Percentiles rank a stretch among this genome's conserved stretches.
phyloP scores from a whole-genome alignment of 495 filamentous ascomycete species.

The Neurospora sp. region DNA sequence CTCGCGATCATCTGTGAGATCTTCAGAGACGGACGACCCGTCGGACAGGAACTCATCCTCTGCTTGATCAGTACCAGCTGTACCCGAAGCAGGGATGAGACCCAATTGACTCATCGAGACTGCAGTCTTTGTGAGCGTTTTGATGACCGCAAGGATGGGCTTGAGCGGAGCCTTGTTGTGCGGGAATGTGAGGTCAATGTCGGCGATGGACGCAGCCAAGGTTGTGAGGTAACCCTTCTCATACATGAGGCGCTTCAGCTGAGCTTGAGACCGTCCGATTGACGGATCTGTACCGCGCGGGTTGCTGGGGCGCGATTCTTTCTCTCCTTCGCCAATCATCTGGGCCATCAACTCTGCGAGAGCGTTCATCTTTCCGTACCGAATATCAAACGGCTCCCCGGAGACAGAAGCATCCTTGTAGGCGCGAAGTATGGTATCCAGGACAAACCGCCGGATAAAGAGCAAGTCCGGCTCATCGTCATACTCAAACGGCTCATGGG shows the following conservation, averaged over 20 bases:
- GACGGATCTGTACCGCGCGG: conserved; percentile 27
- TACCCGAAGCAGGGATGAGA: conserved; percentile 49
- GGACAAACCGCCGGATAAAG: conserved; percentile 86
- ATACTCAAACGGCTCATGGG: conserved; percentile 44
- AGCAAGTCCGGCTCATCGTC: conserved; percentile 80
- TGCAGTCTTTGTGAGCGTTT: conserved; percentile 78
- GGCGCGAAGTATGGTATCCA: conserved; percentile 84
- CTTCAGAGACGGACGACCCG: conserved; percentile 71
- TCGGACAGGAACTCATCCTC: conserved; percentile 79
- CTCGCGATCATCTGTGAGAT: conserved; percentile 79
- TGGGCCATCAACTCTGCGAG: conserved; percentile 87
- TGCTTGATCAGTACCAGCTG: conserved; percentile 38
- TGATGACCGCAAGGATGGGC: conserved; percentile 84
- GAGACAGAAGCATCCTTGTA: conserved; percentile 83
- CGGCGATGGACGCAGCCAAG: conserved; percentile 83
- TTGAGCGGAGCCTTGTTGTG: conserved; percentile 89
- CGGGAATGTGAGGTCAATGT: conserved; percentile 92
- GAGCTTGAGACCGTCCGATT: conserved; percentile 45
- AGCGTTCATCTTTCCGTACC: conserved; percentile 75
- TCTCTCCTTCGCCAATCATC: conserved; percentile 74
- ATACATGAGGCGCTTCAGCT: conserved; percentile 90
- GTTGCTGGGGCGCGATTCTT: conserved; percentile 30
- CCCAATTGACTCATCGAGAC: conserved; percentile 74
- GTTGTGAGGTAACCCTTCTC: conserved; percentile 90
- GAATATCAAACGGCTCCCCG: conserved; percentile 69